Base-by-base conservation (phyloP, 306 rosid genomes). In the Begonia peltatifolia region DNA sequence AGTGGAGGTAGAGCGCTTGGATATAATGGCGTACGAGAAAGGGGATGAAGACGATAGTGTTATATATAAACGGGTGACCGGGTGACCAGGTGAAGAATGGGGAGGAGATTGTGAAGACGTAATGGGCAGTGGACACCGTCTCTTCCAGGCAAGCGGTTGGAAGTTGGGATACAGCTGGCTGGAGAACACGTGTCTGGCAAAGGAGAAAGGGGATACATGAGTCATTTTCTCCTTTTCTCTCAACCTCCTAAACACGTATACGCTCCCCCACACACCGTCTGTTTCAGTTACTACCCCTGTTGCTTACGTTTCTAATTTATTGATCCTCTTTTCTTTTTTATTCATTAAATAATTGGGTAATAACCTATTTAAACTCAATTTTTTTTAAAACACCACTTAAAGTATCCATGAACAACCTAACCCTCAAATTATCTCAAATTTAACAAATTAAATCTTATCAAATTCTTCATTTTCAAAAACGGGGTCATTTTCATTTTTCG, bases 121-220 rank as follows among this genome's bases (percentile, higher is more conserved):
- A 61, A 59, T 55, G 71, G 73, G 66, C 55, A 66, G 51, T 56
- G 58, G 66, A 69, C 72, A 86, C 95, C 94, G 86, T 72, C 74
- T 80, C 58, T 71, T 59, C 59, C 66, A 51, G 73, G 73, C 52
- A 69, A 73, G 79, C 94, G 87, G 95, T 89, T 72, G 68, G 73
- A 65, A 43, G 77, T 77, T 85, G 94, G 80, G 72, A 83, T 83
- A 86, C 99, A 92, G 94, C 96, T 92, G 88, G 86, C 15, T 2
- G 66, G 23, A 0, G 23, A 69, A 79, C 95, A 92, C 99, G 95
- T 95, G 99, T 90, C 94, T 43, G 44, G 58, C 5, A 7, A 30
- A 30, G 38, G 38, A 30, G 7, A 30, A 30, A 30, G 23, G 23
- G 53, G 56, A 35, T 5, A 62, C 64, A 43, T 51, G 66, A 75